These are phyloP conservation scores for Globisporangium mamillatum DNA, from an alignment of 352 stramenopile species.

Conservation along the genomic window DNA sequence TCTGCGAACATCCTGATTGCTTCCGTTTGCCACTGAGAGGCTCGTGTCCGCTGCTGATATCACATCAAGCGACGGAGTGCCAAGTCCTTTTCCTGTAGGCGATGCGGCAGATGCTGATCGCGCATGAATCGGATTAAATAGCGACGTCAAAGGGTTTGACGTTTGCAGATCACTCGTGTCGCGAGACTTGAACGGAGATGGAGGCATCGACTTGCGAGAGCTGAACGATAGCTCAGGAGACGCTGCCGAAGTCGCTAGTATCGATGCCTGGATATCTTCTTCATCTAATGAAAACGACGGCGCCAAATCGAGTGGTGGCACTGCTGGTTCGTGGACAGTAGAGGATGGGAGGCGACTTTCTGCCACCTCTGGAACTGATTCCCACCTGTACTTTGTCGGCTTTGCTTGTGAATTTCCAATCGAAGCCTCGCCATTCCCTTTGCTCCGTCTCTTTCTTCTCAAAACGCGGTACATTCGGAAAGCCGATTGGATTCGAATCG, in stretches of 20 bases:
- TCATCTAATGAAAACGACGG: neutral
- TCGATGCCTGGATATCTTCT: conserved; percentile 13
- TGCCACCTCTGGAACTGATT: neutral
- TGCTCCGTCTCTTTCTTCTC: conserved; percentile 13
- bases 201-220: conserved; percentile 7
- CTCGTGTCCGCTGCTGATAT: neutral
- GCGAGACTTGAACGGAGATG: conserved; percentile 5
- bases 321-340: neutral
- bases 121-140: neutral
- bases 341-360: neutral
- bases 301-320: conserved; percentile 3
- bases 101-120: neutral
- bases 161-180: neutral
- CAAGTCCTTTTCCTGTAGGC: neutral
- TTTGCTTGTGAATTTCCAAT: neutral
- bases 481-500: conserved; percentile 56
- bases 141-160: neutral
- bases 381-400: neutral
- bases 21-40: neutral
- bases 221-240: conserved; percentile 10
- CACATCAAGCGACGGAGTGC: neutral
- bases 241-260: conserved; percentile 14
- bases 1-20: neutral
- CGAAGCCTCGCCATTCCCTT: neutral
- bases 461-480: conserved; percentile 64